Evolutionary conservation across 805 yeast genomes (phyloP), one percentile per base, ranked within the genome.

Genomic region (Lachancea lanzarotensis): DNA sequence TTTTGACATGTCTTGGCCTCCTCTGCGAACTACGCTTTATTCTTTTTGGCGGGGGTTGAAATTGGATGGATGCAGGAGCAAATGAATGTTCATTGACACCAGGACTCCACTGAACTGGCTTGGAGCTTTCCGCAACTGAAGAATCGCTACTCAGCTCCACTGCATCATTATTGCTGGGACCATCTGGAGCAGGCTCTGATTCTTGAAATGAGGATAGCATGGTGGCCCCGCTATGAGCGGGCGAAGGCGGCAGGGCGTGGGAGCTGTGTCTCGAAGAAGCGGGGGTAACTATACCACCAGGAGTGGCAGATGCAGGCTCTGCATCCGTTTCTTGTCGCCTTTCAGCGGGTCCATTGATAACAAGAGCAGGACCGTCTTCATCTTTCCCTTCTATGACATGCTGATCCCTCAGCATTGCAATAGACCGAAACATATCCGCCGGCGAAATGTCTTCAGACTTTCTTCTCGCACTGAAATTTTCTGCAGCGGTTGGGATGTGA

Each of bases 351-450:
- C 93, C 82, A 48, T 75, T 75, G 36, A 89, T 82, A 7, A 82
- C 78, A 30, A 88, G 64, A 1, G 91, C 89, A 3, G 91, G 93
- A 0, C 91, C 95, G 31, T 81, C 78, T 30, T 79, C 82, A 31
- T 73, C 77, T 16, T 46, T 54, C 33, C 62, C 59, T 19, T 59
- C 63, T n/a, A 65, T 67, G 19, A 16, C 26, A 45, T 72, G 73
- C 34, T 72, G 69, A 43, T 74, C 72, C 52, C 83, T 83, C 67
- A 90, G 68, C 82, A 89, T 80, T 35, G 88, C 81, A 53, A 89
- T 83, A 3, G 96, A 88, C 69, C 82, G 73, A 60, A 73, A 82
- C 79, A 89, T 82, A 57, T 90, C 96, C 40, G 83, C 77, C 1
- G 96, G 95, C 29, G 83, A 81, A 11, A 85, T 68, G 18, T 80